phyloP scores from a whole-genome alignment of 805 yeast genomes.

The Candida krabiensis region DNA sequence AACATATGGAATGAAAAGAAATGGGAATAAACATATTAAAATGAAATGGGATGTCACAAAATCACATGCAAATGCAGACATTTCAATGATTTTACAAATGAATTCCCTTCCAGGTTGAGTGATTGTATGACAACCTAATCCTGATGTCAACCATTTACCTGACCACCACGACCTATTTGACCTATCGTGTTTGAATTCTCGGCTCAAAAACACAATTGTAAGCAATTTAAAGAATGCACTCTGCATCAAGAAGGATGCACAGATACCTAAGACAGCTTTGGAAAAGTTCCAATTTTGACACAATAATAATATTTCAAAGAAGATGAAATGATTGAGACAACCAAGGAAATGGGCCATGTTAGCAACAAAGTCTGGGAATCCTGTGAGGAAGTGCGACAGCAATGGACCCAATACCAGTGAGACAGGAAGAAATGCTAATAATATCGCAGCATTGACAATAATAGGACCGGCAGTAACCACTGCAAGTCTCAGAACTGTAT shows the following conservation, averaged over 20 bases:
- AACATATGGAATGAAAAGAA: constrained; percentile 60
- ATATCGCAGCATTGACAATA: constrained; percentile 38
- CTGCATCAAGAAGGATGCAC: constrained; percentile 56
- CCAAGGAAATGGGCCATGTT: constrained; percentile 53
- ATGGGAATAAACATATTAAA: constrained; percentile 57
- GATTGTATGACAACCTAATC: constrained; percentile 59
- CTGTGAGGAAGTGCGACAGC: constrained; percentile 40
- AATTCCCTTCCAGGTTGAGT: constrained; percentile 67
- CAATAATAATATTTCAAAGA: constrained; percentile 65
- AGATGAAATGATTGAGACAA: constrained; percentile 50
- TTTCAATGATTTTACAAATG: constrained; percentile 61
- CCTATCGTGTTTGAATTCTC: constrained; percentile 61
- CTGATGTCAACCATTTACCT: constrained; percentile 65
- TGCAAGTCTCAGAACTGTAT: constrained; percentile 43
- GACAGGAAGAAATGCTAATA: constrained; percentile 41
- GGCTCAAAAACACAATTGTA: constrained; percentile 51
- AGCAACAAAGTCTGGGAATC: constrained; percentile 56
- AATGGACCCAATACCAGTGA: constrained; percentile 54
- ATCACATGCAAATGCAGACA: constrained; percentile 69
- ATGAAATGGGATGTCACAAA: constrained; percentile 58
- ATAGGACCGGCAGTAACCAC: constrained; percentile 51
- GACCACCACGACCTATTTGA: constrained; percentile 79
- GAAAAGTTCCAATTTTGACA: constrained; percentile 68
- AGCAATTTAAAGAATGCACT: constrained; percentile 53
- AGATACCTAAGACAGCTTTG: constrained; percentile 59